These are phyloP conservation scores for Plectosphaerella sp. DNA, from an alignment of 2,329 filamentous ascomycete species.

Conservation along the genomic window DNA sequence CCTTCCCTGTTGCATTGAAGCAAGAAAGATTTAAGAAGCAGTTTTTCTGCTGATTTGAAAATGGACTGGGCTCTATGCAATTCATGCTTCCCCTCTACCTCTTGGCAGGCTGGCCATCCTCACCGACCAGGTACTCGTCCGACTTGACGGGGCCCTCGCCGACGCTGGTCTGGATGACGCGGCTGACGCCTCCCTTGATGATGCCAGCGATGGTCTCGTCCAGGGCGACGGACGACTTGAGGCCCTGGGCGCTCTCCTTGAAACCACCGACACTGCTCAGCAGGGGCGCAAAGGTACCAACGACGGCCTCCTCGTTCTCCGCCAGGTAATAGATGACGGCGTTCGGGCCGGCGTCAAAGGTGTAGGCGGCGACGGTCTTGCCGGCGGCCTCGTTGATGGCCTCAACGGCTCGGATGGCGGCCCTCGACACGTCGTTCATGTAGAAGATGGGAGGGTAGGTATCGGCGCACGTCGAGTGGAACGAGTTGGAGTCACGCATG, in stretches of 20 bases:
- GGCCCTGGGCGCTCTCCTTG: conserved; percentile 54
- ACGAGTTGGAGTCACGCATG: conserved; percentile 95
- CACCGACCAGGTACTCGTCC: conserved; percentile 69
- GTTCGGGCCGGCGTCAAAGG: conserved; percentile 95
- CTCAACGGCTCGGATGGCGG: conserved; percentile 85
- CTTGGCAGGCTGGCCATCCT: conserved; percentile 50
- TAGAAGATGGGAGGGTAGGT: conserved; percentile 98
- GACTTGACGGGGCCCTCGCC: conserved; percentile 84
- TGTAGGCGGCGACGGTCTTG: conserved; percentile 83
- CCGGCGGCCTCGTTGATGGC: conserved; percentile 78
- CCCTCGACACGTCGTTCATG: conserved; percentile 88
- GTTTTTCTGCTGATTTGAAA: too few species aligned
- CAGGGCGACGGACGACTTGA: conserved; percentile 51
- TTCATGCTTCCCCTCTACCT: conserved; percentile 10
- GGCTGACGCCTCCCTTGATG: conserved; percentile 74
- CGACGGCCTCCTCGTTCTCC: conserved; percentile 66
- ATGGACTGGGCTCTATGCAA: too few species aligned
- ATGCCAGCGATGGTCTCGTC: conserved; percentile 61
- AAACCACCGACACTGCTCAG: conserved; percentile 65
- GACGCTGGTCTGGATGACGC: conserved; percentile 87
- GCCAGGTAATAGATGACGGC: conserved; percentile 94
- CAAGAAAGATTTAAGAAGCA: too few species aligned
- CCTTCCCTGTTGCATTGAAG: too few species aligned
- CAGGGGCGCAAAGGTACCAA: conserved; percentile 71
- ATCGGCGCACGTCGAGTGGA: conserved; percentile 92